These are phyloP conservation scores for Acacia crassicarpa DNA, from an alignment of 306 rosid genomes.

Conservation along the genomic window DNA sequence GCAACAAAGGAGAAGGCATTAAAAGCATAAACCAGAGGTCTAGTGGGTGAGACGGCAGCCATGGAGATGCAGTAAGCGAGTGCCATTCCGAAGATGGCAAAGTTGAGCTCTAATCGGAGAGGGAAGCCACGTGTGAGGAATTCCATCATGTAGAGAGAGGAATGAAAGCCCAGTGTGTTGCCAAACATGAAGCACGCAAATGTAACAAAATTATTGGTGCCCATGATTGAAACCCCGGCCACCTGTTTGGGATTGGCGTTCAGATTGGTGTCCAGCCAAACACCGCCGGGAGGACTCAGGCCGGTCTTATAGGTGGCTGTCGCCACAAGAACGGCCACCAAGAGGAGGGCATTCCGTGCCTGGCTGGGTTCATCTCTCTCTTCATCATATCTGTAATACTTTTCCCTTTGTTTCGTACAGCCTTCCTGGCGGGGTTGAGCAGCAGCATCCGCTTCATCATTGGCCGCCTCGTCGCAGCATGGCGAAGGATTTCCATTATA, in stretches of 20 bases:
- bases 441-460: neutral
- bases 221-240: neutral
- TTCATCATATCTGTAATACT: neutral
- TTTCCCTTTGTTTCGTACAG: neutral
- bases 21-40: neutral
- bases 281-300: neutral
- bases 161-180: neutral
- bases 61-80: neutral
- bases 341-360: neutral
- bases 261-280: neutral
- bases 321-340: neutral
- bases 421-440: neutral
- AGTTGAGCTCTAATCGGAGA: neutral
- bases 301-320: neutral
- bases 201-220: neutral
- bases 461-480: neutral
- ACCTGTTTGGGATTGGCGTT: neutral
- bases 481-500: neutral
- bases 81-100: neutral
- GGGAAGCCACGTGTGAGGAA: conserved; percentile 5
- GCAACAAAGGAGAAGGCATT: neutral
- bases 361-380: neutral
- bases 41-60: neutral
- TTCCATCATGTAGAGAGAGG: neutral
- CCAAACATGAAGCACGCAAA: neutral